These are phyloP conservation scores for Vitis rotundifolia DNA, from an alignment of 164 flowering plant genomes.

Conservation along the genomic window DNA sequence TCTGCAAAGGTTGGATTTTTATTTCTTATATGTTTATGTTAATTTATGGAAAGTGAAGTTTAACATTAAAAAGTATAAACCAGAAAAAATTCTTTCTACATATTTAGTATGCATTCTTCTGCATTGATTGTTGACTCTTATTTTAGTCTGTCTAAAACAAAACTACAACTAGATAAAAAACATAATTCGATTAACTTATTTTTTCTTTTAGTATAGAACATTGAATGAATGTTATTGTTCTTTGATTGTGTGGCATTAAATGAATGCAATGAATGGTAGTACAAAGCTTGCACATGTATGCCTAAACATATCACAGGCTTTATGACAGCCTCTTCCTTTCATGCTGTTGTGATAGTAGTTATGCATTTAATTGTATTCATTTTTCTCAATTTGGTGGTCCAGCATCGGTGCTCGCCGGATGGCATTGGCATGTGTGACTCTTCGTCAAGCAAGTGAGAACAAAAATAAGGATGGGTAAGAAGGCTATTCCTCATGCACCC, in stretches of 20 bases:
- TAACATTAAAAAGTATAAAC: background rate
- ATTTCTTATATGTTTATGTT: background rate
- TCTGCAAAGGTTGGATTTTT: background rate
- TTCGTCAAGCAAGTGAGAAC: conserved; percentile 28
- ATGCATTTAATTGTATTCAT: background rate
- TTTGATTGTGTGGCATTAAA: background rate
- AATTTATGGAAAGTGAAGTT: background rate
- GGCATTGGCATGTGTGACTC: conserved; percentile 25
- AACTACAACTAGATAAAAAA: background rate
- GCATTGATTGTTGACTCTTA: no score
- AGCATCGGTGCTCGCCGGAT: conserved; percentile 37
- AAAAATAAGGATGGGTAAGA: conserved; percentile 30
- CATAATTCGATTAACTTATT: no score
- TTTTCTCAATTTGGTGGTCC: conserved; percentile 11
- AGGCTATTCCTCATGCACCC: background rate
- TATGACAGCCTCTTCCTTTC: background rate
- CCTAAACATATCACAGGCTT: background rate
- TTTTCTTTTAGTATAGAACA: no score
- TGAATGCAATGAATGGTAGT: background rate
- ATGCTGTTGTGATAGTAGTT: no score
- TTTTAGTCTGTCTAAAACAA: background rate
- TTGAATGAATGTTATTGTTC: no score
- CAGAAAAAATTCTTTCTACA: no score
- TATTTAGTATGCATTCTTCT: no score
- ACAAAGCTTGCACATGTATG: background rate